Conservation (phyloP, 345 rosid species). For the Erysimum cheiranthoides region DNA sequence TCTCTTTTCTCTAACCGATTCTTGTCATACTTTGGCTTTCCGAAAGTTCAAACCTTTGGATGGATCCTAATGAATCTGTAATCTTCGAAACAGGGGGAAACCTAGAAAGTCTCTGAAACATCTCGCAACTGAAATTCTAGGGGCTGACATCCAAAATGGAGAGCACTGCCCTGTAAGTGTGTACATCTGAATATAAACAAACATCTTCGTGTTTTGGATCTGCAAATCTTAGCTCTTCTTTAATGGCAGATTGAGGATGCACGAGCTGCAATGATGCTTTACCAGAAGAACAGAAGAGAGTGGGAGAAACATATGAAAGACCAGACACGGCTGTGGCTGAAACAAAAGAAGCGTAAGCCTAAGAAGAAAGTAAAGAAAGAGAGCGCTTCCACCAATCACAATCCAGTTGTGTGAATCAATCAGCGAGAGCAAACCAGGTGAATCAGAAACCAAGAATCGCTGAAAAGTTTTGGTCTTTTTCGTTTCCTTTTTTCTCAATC, state of each 20-base stretch:
- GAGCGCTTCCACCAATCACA: conserved; percentile 14
- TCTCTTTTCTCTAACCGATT: conserved; percentile 9
- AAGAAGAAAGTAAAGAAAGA: conserved; percentile 59
- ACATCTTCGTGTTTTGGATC: neutral
- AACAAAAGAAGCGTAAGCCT: conserved; percentile 72
- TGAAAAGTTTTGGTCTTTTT: conserved; percentile 32
- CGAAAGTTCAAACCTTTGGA: conserved; percentile 1
- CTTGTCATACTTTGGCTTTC: conserved; percentile 12
- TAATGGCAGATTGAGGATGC: conserved; percentile 75
- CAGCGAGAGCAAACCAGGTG: conserved; percentile 11
- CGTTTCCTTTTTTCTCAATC: neutral
- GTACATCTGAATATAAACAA: conserved; percentile 11
- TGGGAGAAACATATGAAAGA: conserved; percentile 81
- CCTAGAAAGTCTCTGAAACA: conserved; percentile 74
- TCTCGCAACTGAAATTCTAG: conserved; percentile 83
- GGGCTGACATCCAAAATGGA: conserved; percentile 85
- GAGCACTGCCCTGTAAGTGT: conserved; percentile 94
- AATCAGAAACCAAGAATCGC: conserved; percentile 8
- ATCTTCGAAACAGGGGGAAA: conserved; percentile 57
- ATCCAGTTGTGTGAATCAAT: conserved; percentile 19
- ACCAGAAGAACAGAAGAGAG: conserved; percentile 63
- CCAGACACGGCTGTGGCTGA: conserved; percentile 59
- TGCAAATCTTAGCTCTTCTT: neutral
- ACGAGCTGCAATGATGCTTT: conserved; percentile 91
- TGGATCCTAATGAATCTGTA: neutral